These are phyloP conservation scores for Penicillium capsulatum DNA, from an alignment of 2,329 filamentous ascomycete genomes.

Conservation along the genomic window DNA sequence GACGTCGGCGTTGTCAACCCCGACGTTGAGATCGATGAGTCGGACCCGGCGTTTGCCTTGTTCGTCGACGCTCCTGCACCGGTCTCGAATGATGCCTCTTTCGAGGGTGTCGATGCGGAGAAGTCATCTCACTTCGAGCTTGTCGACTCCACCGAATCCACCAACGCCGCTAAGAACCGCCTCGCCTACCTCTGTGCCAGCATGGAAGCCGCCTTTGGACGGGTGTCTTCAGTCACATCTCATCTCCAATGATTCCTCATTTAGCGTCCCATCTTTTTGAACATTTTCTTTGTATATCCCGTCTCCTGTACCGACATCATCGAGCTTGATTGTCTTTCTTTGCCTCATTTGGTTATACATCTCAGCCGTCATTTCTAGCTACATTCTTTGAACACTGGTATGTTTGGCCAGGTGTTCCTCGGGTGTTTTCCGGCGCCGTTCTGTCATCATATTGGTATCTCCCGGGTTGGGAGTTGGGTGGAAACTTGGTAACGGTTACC, in stretches of 20 bases:
- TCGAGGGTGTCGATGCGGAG: slow-evolving; percentile 56
- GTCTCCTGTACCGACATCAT: slow-evolving; percentile 11
- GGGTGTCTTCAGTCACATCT: slow-evolving; percentile 39
- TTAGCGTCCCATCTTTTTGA: slow-evolving; percentile 22
- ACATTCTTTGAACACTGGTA: slow-evolving; percentile 11
- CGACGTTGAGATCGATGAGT: slow-evolving; percentile 54
- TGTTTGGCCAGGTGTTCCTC: slow-evolving; percentile 5
- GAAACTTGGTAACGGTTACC: too few relatives aligned
- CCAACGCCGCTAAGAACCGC: slow-evolving; percentile 26
- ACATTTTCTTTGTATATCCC: slow-evolving; percentile 22
- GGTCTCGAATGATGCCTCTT: slow-evolving; percentile 31
- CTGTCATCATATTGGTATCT: too few relatives aligned
- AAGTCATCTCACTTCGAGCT: slow-evolving; percentile 64
- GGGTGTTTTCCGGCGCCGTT: too few relatives aligned
- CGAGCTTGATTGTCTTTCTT: not conserved
- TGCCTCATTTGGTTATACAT: slow-evolving; percentile 1
- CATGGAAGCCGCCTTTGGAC: slow-evolving; percentile 42
- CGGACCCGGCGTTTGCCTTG: slow-evolving; percentile 45
- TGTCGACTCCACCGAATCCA: slow-evolving; percentile 40
- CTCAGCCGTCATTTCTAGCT: slow-evolving; percentile 2
- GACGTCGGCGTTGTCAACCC: slow-evolving; percentile 23
- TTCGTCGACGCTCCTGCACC: slow-evolving; percentile 50
- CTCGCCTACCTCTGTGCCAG: slow-evolving; percentile 38
- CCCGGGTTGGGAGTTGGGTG: too few relatives aligned
- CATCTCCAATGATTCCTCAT: slow-evolving; percentile 39